Evolutionary conservation across 768 basidiomycete genomes (phyloP), one percentile per base, ranked within the genome.

Genomic region (Auriscalpium vulgare): DNA sequence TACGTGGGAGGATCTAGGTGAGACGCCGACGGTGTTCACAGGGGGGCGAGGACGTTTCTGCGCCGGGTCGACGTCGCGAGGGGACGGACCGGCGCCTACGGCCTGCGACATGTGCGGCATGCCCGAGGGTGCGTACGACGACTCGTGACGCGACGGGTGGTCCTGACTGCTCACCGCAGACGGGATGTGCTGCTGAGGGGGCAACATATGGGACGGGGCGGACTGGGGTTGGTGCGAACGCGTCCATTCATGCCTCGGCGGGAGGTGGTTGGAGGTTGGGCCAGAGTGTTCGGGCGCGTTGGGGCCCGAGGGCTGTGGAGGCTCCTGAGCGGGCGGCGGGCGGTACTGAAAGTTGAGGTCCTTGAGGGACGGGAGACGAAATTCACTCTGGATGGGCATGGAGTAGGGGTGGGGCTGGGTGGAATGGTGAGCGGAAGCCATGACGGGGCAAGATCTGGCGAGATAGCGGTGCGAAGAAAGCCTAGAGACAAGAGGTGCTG

Each of bases 291-390:
- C 71, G 45, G 57, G 66, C 47, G 66, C 62, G 19, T 65, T 62
- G 40, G 68, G 68, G 50, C 65, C 56, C 61, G 69, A 55, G 50
- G 60, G 53, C 10, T 69, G 62, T 19, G 71, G 56, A 40, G 60
- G 57, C 50, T 74, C 71, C 57, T 73, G 72, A 34, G 68, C 64
- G 54, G 70, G 59, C 36, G 70, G 68, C 21, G 74, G 60, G 51
- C 63, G 66, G 53, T 78, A 80, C 54, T 67, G 66, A 60, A 88
- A 87, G 67, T 86, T 84, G 66, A 89, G 76, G 65, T 86, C 84
- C 72, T 81, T 87, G 67, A 88, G 77, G 17, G 85, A 85, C 0
- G 87, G 87, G 5, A 87, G 77, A 40, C 84, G 83, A 62, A 82
- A 69, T 56, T 76, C 72, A 64, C 76, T 50, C 23, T 69, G 70